A percentile compares a stretch with the other conserved stretches of the same genome.
These are phyloP conservation scores for Entomortierella beljakovae DNA, from an alignment of 192 early-diverging fungal species.

Conservation along the genomic window DNA sequence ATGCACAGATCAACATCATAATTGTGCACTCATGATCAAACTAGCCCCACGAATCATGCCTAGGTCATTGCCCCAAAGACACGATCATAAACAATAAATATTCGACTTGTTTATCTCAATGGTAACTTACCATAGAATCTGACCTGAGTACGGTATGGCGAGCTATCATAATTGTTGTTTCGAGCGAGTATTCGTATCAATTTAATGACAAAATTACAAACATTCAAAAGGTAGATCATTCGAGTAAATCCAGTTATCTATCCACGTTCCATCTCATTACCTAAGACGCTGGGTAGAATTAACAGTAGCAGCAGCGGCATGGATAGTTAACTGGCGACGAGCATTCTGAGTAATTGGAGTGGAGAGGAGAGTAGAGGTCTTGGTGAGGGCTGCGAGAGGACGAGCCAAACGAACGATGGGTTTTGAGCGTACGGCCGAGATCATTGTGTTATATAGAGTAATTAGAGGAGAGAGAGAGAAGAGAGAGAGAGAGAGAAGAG, in stretches of 20 bases:
- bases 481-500: slow-evolving; percentile 1
- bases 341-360: slow-evolving; percentile 16
- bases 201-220: background rate
- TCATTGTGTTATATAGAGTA: slow-evolving; percentile 30
- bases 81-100: background rate
- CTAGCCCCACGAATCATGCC: background rate
- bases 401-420: slow-evolving; percentile 37
- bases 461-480: background rate
- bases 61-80: background rate
- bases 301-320: slow-evolving; percentile 40
- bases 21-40: slow-evolving; percentile 1
- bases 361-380: slow-evolving; percentile 36
- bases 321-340: slow-evolving; percentile 50
- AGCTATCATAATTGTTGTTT: slow-evolving; percentile 15
- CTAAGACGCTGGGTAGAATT: slow-evolving; percentile 44
- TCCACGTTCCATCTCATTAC: slow-evolving; percentile 8
- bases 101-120: background rate
- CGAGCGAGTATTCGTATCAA: background rate
- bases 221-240: background rate
- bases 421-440: slow-evolving; percentile 55
- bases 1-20: slow-evolving; percentile 11
- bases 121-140: slow-evolving; percentile 43
- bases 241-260: background rate
- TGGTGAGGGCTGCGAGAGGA: slow-evolving; percentile 41
- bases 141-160: slow-evolving; percentile 51